These are phyloP conservation scores for Scheffersomyces spartinae DNA, from an alignment of 805 yeast genomes.

Conservation along the genomic window DNA sequence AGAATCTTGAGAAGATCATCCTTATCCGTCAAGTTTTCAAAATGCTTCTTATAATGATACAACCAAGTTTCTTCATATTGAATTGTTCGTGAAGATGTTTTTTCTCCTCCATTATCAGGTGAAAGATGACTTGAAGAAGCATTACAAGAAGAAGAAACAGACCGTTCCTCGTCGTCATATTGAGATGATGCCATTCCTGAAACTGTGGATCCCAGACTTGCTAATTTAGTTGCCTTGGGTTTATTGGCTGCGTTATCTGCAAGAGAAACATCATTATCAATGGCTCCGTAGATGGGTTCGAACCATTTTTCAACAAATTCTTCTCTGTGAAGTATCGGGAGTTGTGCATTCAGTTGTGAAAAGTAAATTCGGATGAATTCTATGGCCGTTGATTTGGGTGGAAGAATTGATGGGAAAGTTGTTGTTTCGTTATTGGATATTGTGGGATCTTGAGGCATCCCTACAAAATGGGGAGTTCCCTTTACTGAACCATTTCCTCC, in stretches of 20 bases:
- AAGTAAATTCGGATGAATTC: conserved; percentile 54
- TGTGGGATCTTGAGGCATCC: conserved; percentile 9
- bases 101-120: no score
- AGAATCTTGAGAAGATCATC: conserved; percentile 22
- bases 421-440: conserved; percentile 9
- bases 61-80: conserved; percentile 43
- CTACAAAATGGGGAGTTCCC: conserved; percentile 9
- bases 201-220: no score
- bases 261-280: conserved; percentile 40
- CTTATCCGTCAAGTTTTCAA: conserved; percentile 5
- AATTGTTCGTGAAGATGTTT: no score
- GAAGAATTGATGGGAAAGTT: conserved; percentile 39
- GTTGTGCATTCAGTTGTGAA: conserved; percentile 70
- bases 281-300: conserved; percentile 69
- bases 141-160: no score
- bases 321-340: conserved; percentile 78
- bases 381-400: conserved; percentile 63
- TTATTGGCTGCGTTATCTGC: conserved; percentile 49
- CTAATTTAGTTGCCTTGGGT: no score
- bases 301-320: conserved; percentile 55
- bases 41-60: conserved; percentile 19
- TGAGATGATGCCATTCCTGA: conserved; percentile 1
- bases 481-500: conserved; percentile 10
- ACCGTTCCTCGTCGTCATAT: no score
- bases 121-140: no score